Evolutionary conservation across 2,329 filamentous ascomycete species (phyloP).

Genomic region (Venturia oleaginea): DNA sequence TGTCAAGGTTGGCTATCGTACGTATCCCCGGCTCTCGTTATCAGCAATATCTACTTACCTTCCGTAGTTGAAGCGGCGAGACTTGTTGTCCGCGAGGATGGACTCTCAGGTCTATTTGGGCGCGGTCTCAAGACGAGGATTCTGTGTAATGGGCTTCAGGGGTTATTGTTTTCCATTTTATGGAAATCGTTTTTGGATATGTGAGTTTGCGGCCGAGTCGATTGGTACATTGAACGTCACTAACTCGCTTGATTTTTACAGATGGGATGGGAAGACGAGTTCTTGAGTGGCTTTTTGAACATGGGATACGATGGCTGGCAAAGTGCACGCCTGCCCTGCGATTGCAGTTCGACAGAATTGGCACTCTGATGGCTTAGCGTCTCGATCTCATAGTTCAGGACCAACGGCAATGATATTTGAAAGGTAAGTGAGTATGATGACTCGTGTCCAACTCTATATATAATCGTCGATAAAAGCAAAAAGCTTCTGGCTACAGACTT

Average conservation of each 20-base stretch:
- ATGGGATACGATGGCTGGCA: background rate
- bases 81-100: background rate
- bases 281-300: background rate
- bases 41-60: background rate
- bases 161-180: background rate
- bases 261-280: background rate
- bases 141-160: background rate
- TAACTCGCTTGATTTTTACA: background rate
- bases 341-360: background rate
- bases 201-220: background rate
- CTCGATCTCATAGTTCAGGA: no score
- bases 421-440: background rate
- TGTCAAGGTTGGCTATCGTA: background rate
- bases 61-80: background rate
- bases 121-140: background rate
- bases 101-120: background rate
- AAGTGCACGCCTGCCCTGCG: background rate
- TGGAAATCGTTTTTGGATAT: background rate
- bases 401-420: no score
- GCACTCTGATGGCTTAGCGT: background rate
- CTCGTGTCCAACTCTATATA: background rate
- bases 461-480: no score
- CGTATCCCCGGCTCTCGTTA: background rate
- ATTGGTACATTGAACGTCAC: background rate
- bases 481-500: no score